Evolutionary conservation across 2,329 filamentous ascomycete species (phyloP).

Genomic region (Gliomastix tumulicola): DNA sequence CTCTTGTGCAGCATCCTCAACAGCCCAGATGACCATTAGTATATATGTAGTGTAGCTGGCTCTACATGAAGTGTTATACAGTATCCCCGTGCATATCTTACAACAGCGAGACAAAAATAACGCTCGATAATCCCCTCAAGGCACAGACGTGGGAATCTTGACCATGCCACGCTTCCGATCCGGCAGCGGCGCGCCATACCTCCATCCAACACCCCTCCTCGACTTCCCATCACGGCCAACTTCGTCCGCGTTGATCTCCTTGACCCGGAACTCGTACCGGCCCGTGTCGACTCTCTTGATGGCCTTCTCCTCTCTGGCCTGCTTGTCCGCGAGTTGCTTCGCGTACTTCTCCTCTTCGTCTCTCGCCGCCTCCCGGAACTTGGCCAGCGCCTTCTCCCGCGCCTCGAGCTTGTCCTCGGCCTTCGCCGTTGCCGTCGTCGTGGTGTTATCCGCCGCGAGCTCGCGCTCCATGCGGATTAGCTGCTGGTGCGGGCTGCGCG

Average conservation of each 20-base stretch:
- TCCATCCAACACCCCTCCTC: slow-evolving; percentile 47
- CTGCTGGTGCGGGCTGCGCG: slow-evolving; percentile 55
- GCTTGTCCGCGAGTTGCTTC: slow-evolving; percentile 18
- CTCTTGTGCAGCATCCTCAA: no score
- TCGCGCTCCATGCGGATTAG: slow-evolving; percentile 50
- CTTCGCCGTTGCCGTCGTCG: slow-evolving; percentile 9
- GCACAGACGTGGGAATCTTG: slow-evolving; percentile 61
- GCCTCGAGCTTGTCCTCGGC: slow-evolving; percentile 25
- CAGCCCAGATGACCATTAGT: no score
- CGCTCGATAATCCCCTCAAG: slow-evolving; percentile 23
- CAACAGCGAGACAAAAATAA: not conserved
- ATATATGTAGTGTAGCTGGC: no score
- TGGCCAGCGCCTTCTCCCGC: slow-evolving; percentile 24
- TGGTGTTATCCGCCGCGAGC: slow-evolving; percentile 25
- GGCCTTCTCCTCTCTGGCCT: slow-evolving; percentile 26
- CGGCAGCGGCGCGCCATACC: slow-evolving; percentile 56
- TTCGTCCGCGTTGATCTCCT: slow-evolving; percentile 48
- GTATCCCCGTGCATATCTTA: no score
- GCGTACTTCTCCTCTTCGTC: slow-evolving; percentile 32
- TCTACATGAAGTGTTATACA: no score
- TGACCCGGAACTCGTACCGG: slow-evolving; percentile 59
- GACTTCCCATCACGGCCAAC: slow-evolving; percentile 48
- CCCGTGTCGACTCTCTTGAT: slow-evolving; percentile 38
- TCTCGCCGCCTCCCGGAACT: slow-evolving; percentile 35
- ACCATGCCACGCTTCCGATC: slow-evolving; percentile 57